Evolutionary conservation across 352 stramenopile species (phyloP).

Genomic region (Pythium guiyangense): DNA sequence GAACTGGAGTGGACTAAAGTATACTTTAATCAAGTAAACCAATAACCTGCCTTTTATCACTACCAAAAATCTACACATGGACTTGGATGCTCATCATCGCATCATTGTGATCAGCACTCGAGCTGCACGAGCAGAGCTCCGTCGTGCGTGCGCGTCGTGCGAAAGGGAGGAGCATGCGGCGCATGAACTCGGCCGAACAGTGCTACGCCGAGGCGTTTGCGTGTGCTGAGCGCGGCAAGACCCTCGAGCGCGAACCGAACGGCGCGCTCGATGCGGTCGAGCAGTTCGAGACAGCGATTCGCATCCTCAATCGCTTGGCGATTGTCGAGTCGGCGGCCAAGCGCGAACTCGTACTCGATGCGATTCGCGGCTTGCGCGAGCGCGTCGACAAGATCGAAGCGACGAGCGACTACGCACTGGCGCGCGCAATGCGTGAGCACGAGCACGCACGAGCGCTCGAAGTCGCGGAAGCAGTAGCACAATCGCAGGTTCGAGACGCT

Average conservation of each 20-base stretch:
- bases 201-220: slow-evolving; percentile 69
- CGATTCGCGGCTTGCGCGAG: slow-evolving; percentile 45
- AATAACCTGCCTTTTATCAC: no score
- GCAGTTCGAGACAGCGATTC: slow-evolving; percentile 50
- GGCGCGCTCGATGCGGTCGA: slow-evolving; percentile 21
- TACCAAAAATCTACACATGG: no score
- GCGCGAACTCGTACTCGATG: slow-evolving; percentile 48
- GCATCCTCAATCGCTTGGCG: slow-evolving; percentile 58
- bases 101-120: no score
- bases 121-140: no score
- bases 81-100: no score
- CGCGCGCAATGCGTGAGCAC: slow-evolving; percentile 30
- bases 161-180: slow-evolving; percentile 7
- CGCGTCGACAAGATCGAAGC: slow-evolving; percentile 38
- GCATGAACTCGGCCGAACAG: slow-evolving; percentile 26
- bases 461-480: neutral
- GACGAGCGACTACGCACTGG: slow-evolving; percentile 27
- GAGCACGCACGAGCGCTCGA: slow-evolving; percentile 15
- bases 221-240: slow-evolving; percentile 42
- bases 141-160: no score
- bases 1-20: no score
- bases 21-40: no score
- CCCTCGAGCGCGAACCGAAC: slow-evolving; percentile 10
- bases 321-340: slow-evolving; percentile 75
- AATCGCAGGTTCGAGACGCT: slow-evolving; percentile 7